A percentile compares a stretch with the other conserved stretches of the same genome.
These are phyloP conservation scores for Hypsizygus marmoreus DNA, from an alignment of 768 basidiomycete genomes.

Conservation along the genomic window DNA sequence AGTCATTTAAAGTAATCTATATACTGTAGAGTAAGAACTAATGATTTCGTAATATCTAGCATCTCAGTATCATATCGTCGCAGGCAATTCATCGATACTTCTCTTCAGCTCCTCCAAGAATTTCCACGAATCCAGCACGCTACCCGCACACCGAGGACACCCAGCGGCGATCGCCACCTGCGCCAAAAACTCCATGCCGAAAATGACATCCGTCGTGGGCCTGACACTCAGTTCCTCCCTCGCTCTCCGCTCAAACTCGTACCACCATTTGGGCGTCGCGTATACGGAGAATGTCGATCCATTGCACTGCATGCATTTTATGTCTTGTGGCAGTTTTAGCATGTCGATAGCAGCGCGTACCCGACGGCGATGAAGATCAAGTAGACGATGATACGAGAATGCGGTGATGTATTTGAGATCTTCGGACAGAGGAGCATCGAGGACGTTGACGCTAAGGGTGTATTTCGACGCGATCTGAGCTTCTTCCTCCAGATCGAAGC, in stretches of 20 bases:
- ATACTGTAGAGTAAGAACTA: too few species aligned
- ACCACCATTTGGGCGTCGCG: conserved; percentile 70
- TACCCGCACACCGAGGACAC: conserved; percentile 66
- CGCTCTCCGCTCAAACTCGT: conserved; percentile 57
- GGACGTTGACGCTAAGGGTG: conserved; percentile 54
- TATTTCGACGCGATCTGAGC: conserved; percentile 59
- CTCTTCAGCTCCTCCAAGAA: conserved; percentile 57
- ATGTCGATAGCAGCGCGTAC: conserved; percentile 48
- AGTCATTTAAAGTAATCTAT: too few species aligned
- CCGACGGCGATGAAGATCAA: conserved; percentile 60
- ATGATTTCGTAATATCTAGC: neutral
- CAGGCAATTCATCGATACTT: conserved; percentile 52
- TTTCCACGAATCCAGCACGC: conserved; percentile 61
- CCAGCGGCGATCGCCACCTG: conserved; percentile 49
- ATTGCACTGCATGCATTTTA: conserved; percentile 74
- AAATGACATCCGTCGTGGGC: conserved; percentile 62
- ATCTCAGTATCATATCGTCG: conserved; percentile 24
- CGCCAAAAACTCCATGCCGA: conserved; percentile 60
- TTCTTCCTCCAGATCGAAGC: conserved; percentile 65
- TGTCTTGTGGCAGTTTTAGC: conserved; percentile 44
- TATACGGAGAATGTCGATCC: conserved; percentile 45
- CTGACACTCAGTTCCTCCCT: conserved; percentile 55
- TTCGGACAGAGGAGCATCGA: conserved; percentile 58
- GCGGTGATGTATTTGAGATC: conserved; percentile 69
- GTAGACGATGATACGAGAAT: conserved; percentile 66